Base-by-base conservation (phyloP, 192 early-diverging fungal species). In the Umbelopsis vinacea region DNA sequence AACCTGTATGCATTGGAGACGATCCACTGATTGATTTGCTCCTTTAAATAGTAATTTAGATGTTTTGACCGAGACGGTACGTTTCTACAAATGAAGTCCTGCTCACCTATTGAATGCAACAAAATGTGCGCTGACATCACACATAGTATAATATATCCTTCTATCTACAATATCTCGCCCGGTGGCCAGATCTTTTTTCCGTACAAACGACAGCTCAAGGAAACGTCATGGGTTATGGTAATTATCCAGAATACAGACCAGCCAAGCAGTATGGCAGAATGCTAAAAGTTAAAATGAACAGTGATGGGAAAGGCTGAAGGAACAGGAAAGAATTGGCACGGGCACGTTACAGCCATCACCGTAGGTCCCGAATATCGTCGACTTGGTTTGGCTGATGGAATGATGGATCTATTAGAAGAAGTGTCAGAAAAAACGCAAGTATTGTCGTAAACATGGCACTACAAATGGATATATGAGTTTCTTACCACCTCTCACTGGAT, bases 241-340 rank as follows among this genome's bases (percentile, higher is more conserved):
- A 67, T 57, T 22, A 26, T 26, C 11, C 19, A 54, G 7, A 24
- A 24, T 43, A 9, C 6, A 29, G 22, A 23, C 11, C 26, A 12
- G 10, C 14, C n/a, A 1, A 3, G 22, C 53, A 3, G 29, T 12
- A 24, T 23, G 9, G 26, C 22, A 53, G 12, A 24, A 26, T 48
- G 19, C 67, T 66, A 68, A 46, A n/a, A 12, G 22, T 35, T 43
- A 46, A 17, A 19, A 17, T 45, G 21, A 55, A 21, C 75, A 81
- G 91, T 96, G 21, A 97, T 99, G 93, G 96, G 96, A 38, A 99
- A 99, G 75, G 94, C 94, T 14, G 97, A 99, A 76, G 97, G 96
- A 63, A 84, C 79, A 1, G 88, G 86, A 40, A 89, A 91, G 68
- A 86, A 93, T 33, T 98, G 96, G 96, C 97, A 99, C 76, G 97